A percentile compares a stretch with the other conserved stretches of the same genome.
These are phyloP conservation scores for Pinguiococcus pyrenoidosus DNA, from an alignment of 108 stramenopile species.

Conservation along the genomic window DNA sequence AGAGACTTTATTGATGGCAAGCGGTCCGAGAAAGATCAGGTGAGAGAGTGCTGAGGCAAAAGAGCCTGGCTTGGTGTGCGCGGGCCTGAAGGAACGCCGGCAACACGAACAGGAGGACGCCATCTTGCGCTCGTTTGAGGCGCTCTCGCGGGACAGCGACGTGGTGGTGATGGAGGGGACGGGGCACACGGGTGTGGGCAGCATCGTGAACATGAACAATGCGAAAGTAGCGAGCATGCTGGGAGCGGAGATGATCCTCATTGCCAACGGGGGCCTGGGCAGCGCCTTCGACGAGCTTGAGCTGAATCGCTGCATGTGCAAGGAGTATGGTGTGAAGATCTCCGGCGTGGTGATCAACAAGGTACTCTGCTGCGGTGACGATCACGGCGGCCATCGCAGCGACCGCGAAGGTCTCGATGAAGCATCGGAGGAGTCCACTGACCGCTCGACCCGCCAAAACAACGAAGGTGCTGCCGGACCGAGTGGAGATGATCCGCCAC, in stretches of 20 bases:
- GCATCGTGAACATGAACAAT: constrained; percentile 78
- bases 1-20: constrained; percentile 70
- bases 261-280: constrained; percentile 88
- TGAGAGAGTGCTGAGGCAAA: too few species aligned
- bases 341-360: constrained; percentile 89
- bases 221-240: constrained; percentile 72
- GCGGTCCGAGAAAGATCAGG: constrained; percentile 38
- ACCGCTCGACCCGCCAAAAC: too few species aligned
- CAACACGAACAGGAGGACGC: background rate
- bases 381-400: too few species aligned
- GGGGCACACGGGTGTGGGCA: constrained; percentile 90
- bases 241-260: constrained; percentile 76
- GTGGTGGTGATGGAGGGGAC: constrained; percentile 76
- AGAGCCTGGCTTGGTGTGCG: background rate
- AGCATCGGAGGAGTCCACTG: too few species aligned
- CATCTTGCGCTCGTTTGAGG: background rate
- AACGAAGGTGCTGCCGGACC: constrained; percentile 8
- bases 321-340: constrained; percentile 63
- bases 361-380: too few species aligned
- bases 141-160: constrained; percentile 4
- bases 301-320: constrained; percentile 71
- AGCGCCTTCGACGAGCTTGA: constrained; percentile 83
- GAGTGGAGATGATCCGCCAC: constrained; percentile 20
- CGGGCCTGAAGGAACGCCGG: background rate
- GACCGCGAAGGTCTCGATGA: too few species aligned